Evolutionary conservation across 2,329 filamentous ascomycete species (phyloP), one percentile per base, ranked within the genome.

Genomic region (Phoma sp.): DNA sequence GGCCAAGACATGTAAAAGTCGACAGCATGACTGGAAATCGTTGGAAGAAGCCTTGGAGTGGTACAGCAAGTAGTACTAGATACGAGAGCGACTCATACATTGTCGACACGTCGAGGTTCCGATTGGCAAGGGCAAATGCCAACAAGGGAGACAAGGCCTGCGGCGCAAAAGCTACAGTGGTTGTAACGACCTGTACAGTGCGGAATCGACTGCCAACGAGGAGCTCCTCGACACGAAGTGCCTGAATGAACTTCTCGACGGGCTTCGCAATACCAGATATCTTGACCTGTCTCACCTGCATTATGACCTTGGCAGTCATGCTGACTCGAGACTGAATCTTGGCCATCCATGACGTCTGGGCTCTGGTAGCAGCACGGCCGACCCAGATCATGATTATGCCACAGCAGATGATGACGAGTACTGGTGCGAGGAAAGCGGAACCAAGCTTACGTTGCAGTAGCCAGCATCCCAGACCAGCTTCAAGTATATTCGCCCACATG

Each of bases 221-320:
- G 27, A 79, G 57, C 54, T 79, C 77, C 4, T 71, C 58, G 1
- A 71, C 44, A 6, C 77, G 72, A 27, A 77, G 55, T 2, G 50
- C 51, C 45, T 78, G 74, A 2, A 79, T 63, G 2, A 71, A 52
- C 1, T 60, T 52, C n/a, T 65, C 64, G 1, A 78, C 55, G 2
- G 69, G 58, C 9, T 45, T 60, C 4, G 72, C 52, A 9, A 80
- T 61, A 5, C 76, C 77, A 1, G 71, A 70, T 39, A 79, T 74
- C 49, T 76, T 77, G 17, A 79, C 61, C 36, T 67, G 60, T 52
- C 77, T 79, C 67, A 79, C 76, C 33, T 67, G 68, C 1, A 67
- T 63, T 17, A 78, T 69, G 21, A 70, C 63, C 8, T 57, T 63
- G 4, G 69, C 54, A 1, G 70, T 74, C 12, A 64, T 49, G 19